Evolutionary conservation across 495 filamentous ascomycete species (phyloP).

Genomic region (Pseudomonodictys pantanalensis): DNA sequence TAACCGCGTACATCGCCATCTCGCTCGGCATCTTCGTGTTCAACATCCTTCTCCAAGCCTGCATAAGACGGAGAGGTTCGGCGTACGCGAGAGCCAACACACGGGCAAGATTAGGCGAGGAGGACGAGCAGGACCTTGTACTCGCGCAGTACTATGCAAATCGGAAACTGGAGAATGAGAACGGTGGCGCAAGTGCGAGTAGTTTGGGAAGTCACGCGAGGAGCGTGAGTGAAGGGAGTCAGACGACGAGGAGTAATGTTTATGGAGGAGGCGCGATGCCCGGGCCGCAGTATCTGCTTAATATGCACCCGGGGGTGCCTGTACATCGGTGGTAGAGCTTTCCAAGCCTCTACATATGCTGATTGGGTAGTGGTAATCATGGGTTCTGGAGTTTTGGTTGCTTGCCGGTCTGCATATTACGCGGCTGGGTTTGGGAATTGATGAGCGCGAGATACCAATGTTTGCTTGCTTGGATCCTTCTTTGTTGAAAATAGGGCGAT

Average conservation of each 20-base stretch:
- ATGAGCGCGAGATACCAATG: too few species aligned
- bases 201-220: conserved; percentile 1
- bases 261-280: conserved; percentile 31
- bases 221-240: conserved; percentile 7
- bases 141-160: conserved; percentile 1
- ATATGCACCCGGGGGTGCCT: conserved; percentile 33
- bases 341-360: too few species aligned
- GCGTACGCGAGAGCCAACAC: conserved; percentile 12
- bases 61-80: conserved; percentile 16
- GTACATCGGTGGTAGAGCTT: conserved; percentile 21
- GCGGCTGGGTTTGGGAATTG: too few species aligned
- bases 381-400: too few species aligned
- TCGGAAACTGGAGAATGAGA: neutral
- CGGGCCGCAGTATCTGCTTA: conserved; percentile 30
- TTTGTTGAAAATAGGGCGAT: too few species aligned
- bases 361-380: too few species aligned
- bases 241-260: neutral
- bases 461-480: too few species aligned
- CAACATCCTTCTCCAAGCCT: conserved; percentile 13
- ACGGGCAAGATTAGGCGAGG: neutral
- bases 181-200: neutral
- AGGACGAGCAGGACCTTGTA: conserved; percentile 20
- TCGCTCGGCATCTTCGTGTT: conserved; percentile 17
- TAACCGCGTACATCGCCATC: conserved; percentile 16
- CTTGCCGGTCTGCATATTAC: too few species aligned